Percentiles rank a stretch among this genome's conserved stretches.
These are phyloP conservation scores for Candida labiduridarum DNA, from an alignment of 1,139 yeast genomes.

Conservation along the genomic window DNA sequence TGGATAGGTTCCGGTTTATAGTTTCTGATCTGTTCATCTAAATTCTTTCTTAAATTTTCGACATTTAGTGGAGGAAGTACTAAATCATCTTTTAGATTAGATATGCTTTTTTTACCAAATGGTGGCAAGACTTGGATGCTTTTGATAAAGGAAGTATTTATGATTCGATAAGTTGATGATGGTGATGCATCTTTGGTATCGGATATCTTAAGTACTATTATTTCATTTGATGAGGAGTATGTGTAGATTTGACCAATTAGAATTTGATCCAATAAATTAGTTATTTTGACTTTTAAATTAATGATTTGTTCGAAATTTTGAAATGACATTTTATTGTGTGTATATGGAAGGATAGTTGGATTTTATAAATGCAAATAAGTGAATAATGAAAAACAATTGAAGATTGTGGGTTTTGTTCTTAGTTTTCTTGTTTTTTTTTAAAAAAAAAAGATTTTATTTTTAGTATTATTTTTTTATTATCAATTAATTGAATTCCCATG, in stretches of 20 bases:
- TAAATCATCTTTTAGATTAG: constrained; percentile 7
- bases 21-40: constrained; percentile 18
- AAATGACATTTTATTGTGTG: constrained; percentile 11
- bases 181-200: constrained; percentile 20
- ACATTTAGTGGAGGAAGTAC: constrained; percentile 16
- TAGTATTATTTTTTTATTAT: background rate
- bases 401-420: background rate
- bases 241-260: constrained; percentile 66
- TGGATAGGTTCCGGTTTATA: constrained; percentile 13
- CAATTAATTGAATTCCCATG: background rate
- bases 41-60: constrained; percentile 20
- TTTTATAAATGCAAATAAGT: background rate
- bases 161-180: constrained; percentile 44
- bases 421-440: background rate
- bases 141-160: constrained; percentile 63
- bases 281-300: constrained; percentile 56
- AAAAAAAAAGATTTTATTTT: background rate
- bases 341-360: background rate
- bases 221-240: constrained; percentile 39
- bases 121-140: constrained; percentile 46
- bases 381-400: constrained; percentile 3
- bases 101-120: constrained; percentile 21
- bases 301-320: constrained; percentile 17
- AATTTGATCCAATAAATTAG: constrained; percentile 59
- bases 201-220: constrained; percentile 22